Evolutionary conservation across 371 early-diverging fungal species (phyloP).

Genomic region (Saksenaea oblongispora): DNA sequence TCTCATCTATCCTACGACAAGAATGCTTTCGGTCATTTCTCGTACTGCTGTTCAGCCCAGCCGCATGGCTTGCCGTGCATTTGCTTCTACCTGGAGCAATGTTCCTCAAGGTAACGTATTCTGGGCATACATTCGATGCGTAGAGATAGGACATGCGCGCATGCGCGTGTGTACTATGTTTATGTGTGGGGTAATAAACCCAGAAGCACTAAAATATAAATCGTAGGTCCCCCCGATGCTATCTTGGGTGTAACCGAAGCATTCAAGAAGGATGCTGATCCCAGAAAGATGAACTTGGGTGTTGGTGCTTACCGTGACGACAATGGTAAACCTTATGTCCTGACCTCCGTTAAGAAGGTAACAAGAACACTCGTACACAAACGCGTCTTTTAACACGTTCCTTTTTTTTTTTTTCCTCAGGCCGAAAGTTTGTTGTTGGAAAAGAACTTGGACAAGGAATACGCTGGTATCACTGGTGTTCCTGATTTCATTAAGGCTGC

Average conservation of each 20-base stretch:
- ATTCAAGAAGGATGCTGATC: constrained; percentile 88
- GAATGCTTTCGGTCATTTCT: constrained; percentile 53
- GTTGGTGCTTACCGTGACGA: constrained; percentile 98
- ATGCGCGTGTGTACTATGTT: not conserved
- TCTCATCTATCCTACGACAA: constrained; percentile 9
- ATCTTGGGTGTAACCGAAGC: constrained; percentile 97
- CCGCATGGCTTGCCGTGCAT: constrained; percentile 53
- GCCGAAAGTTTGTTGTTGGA: constrained; percentile 80
- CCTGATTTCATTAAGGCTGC: constrained; percentile 83
- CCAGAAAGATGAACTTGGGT: constrained; percentile 96
- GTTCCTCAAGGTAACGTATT: constrained; percentile 68
- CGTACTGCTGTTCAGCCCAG: constrained; percentile 42
- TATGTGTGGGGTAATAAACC: constrained; percentile 2
- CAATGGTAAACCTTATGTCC: constrained; percentile 90
- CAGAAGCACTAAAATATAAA: not conserved
- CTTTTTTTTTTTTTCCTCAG: constrained; percentile 35
- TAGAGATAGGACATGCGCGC: not conserved
- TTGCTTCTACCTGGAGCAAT: constrained; percentile 73
- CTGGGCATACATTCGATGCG: not conserved
- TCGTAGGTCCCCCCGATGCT: constrained; percentile 90
- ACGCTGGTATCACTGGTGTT: constrained; percentile 94
- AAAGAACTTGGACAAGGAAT: constrained; percentile 89
- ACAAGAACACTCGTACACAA: not conserved
- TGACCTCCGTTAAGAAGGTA: constrained; percentile 86
- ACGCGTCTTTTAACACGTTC: not conserved